A percentile compares a stretch with the other conserved stretches of the same genome.
Conservation (phyloP, 305 asterid species). For the Salvia sclarea region DNA sequence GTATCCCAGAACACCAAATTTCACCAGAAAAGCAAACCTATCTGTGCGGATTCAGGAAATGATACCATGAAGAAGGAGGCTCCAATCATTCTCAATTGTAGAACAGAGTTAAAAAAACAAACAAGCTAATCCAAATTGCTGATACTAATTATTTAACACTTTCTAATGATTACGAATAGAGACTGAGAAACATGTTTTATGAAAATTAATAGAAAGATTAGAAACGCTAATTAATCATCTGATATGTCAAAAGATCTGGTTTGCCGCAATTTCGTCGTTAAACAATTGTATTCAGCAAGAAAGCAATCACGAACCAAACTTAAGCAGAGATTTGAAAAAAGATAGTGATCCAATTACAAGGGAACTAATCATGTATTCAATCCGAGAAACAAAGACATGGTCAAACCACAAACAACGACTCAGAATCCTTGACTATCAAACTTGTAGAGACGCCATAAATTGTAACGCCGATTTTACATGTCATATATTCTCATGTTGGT, state of each 20-base stretch:
- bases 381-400: not conserved
- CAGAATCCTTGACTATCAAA: not conserved
- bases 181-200: not conserved
- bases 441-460: not conserved
- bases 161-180: not conserved
- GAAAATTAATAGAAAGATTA: not conserved
- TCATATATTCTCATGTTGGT: not conserved
- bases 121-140: not conserved
- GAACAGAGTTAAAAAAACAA: not conserved
- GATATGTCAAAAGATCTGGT: not conserved
- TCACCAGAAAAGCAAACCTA: constrained; percentile 21
- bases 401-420: not conserved
- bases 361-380: constrained; percentile 1
- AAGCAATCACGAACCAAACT: constrained; percentile 10
- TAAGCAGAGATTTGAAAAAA: not conserved
- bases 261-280: not conserved
- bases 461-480: not conserved
- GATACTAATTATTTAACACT: not conserved
- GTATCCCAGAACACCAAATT: constrained; percentile 32
- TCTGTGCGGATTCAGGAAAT: constrained; percentile 25
- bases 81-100: not conserved
- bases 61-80: not conserved
- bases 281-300: constrained; percentile 12
- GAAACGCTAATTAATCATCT: not conserved
- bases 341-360: not conserved